Evolutionary conservation across 2,329 filamentous ascomycete genomes (phyloP), one percentile per base, ranked within the genome.

Genomic region (Pyricularia sp.): DNA sequence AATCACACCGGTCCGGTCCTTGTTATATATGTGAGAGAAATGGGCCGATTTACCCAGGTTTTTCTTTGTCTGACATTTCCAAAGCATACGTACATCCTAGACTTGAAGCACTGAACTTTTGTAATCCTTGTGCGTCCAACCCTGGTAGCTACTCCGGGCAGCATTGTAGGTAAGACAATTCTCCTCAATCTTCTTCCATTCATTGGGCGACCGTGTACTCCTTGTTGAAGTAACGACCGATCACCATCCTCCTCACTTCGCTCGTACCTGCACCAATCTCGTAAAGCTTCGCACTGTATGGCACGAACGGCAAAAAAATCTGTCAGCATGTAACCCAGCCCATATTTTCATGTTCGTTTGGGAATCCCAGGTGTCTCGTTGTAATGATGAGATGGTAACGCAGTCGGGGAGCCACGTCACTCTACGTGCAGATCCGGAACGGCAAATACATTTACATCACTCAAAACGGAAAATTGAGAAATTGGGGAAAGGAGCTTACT

Each of bases 191-290:
- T 8, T 4, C 19, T n/a, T n/a, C 40, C 6, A 19, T 19, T 49
- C 40, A 49, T 49, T 49, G 40, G 40, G 16, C 24, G 5, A 31
- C 22, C 22, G 57, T n/a, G 74, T 87, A 96, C 76, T 96, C 88
- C 78, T 89, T 93, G 76, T 96, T 96, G 70, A 96, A 97, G 0
- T 87, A 89, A 69, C 93, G 82, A 31, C 94, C 93, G 73, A 99
- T 96, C 4, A 99, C 91, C 86, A 97, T 96, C 68, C 93, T 83
- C 69, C 94, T 82, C 63, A 99, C 88, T 78, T 99, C 94, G 66
- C 91, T 96, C 3, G 94, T 97, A 6, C 94, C 94, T 5, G 94
- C 94, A 1, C 94, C 94, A 73, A 99, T 97, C 78, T 97, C 94
- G 75, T 99, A 99, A 66, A 99, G 75, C 74, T 88, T 88, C 44